A percentile compares a stretch with the other conserved stretches of the same genome.
Evolutionary conservation across 1,284 basidiomycete genomes (phyloP).

Genomic region (Clitocybe nebularis): DNA sequence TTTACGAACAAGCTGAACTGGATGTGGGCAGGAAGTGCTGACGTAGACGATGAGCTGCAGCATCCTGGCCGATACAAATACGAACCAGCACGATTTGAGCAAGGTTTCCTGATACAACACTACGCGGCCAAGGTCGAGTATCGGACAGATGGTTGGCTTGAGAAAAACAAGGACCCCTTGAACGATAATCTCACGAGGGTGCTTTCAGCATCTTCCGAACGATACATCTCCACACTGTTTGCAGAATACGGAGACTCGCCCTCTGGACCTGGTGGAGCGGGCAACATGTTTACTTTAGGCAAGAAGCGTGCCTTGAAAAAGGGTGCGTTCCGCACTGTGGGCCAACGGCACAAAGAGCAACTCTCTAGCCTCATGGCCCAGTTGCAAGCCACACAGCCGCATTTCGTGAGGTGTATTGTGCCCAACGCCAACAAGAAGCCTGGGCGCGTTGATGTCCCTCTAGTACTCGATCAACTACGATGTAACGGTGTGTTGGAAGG

Average conservation of each 20-base stretch:
- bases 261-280: conserved; percentile 30
- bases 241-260: conserved; percentile 70
- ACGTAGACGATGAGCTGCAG: conserved; percentile 44
- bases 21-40: conserved; percentile 53
- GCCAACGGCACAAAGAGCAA: conserved; percentile 96
- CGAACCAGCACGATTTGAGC: conserved; percentile 83
- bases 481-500: conserved; percentile 99
- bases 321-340: conserved; percentile 96
- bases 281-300: conserved; percentile 48
- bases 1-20: conserved; percentile 91
- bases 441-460: conserved; percentile 87
- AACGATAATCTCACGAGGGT: conserved; percentile 96
- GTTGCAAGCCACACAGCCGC: conserved; percentile 91
- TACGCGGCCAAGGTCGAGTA: conserved; percentile 98
- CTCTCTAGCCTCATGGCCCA: conserved; percentile 90
- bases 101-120: conserved; percentile 95
- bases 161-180: conserved; percentile 99
- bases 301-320: conserved; percentile 86
- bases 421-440: conserved; percentile 94
- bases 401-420: conserved; percentile 98
- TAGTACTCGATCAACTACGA: conserved; percentile 94
- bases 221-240: conserved; percentile 83
- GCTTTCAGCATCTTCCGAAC: conserved; percentile 79
- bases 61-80: conserved; percentile 85
- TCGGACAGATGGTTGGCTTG: conserved; percentile 93